Evolutionary conservation across 2,329 filamentous ascomycete genomes (phyloP).

Genomic region (Trichoderma breve): DNA sequence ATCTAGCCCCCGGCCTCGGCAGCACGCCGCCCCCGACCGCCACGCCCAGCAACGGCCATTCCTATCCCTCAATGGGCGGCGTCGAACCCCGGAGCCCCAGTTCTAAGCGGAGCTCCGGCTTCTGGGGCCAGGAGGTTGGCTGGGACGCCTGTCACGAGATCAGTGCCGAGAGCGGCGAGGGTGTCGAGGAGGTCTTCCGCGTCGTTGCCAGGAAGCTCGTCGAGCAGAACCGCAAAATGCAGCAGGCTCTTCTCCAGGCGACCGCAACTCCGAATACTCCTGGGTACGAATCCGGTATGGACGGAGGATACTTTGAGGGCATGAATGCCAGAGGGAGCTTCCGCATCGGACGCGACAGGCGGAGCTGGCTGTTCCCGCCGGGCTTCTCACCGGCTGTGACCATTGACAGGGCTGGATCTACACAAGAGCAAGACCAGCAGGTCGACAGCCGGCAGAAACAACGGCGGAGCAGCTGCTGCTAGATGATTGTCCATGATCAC

Average conservation of each 20-base stretch:
- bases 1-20: constrained; percentile 70
- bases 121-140: constrained; percentile 89
- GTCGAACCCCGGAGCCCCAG: constrained; percentile 58
- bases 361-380: constrained; percentile 59
- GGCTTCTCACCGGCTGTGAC: constrained; percentile 52
- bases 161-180: constrained; percentile 88
- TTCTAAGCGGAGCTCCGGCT: constrained; percentile 67
- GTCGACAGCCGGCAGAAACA: constrained; percentile 27
- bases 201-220: constrained; percentile 62
- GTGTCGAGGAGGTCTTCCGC: constrained; percentile 93
- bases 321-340: constrained; percentile 50
- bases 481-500: background rate
- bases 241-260: constrained; percentile 57
- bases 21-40: constrained; percentile 68
- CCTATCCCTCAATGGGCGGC: constrained; percentile 27
- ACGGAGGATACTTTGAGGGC: constrained; percentile 53
- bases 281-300: constrained; percentile 44
- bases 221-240: constrained; percentile 63
- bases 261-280: constrained; percentile 51
- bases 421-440: constrained; percentile 29
- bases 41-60: constrained; percentile 35
- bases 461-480: constrained; percentile 33
- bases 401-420: constrained; percentile 42
- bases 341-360: constrained; percentile 55
- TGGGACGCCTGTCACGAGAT: constrained; percentile 99